Conservation (phyloP, 2,329 filamentous ascomycete genomes). For the Xylaria sp. region DNA sequence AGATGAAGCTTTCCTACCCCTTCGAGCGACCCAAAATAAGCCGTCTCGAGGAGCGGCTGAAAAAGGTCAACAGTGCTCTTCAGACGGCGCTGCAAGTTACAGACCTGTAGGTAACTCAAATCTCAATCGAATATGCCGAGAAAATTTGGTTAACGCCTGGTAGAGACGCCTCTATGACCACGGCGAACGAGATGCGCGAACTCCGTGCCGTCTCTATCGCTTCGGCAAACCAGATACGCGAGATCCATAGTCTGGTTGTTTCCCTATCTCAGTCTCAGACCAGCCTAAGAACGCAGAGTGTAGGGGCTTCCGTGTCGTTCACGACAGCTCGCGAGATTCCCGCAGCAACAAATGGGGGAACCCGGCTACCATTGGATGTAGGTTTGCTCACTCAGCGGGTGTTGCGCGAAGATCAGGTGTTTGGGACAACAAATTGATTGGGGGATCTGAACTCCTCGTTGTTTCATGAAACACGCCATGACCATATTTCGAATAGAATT, state of each 20-base stretch:
- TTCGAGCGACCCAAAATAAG: constrained; percentile 19
- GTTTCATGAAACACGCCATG: background rate
- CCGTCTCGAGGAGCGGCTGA: constrained; percentile 2
- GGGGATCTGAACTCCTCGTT: no score
- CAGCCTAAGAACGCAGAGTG: background rate
- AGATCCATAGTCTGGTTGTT: background rate
- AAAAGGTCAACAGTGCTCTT: constrained; percentile 12
- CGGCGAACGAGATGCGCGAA: no score
- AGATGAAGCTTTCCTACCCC: constrained; percentile 17
- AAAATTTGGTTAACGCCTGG: background rate
- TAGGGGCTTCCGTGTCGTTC: background rate
- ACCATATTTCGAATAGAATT: background rate
- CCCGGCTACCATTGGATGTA: background rate
- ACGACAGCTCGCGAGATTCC: background rate
- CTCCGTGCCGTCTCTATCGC: constrained; percentile 1
- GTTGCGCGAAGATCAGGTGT: no score
- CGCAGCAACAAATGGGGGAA: background rate
- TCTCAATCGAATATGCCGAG: background rate
- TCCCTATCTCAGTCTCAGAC: background rate
- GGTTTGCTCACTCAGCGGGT: background rate
- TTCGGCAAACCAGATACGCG: background rate
- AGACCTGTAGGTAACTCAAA: constrained; percentile 3
- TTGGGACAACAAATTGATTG: no score
- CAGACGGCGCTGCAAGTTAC: constrained; percentile 20
- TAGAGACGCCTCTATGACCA: constrained; percentile 2